Conservation (phyloP, 768 basidiomycete species). For the Macrolepiota albuminosa region DNA sequence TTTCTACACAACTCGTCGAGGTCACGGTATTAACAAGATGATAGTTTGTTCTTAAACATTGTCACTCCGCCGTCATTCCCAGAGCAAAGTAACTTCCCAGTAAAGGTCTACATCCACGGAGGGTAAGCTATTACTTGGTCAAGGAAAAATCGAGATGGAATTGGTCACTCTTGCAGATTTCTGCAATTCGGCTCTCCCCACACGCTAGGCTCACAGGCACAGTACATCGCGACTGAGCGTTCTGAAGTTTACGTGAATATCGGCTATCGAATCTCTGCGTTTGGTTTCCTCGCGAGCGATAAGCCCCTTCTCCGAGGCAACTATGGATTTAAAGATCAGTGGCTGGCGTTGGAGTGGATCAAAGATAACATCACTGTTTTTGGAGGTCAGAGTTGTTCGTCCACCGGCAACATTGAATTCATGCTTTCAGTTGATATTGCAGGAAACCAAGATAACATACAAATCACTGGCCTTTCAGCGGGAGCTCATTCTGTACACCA, state of each 20-base stretch:
- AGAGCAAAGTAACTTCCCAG: constrained; percentile 44
- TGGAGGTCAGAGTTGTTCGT: constrained; percentile 42
- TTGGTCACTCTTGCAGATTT: constrained; percentile 38
- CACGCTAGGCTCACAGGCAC: constrained; percentile 52
- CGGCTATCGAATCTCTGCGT: constrained; percentile 71
- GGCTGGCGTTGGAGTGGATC: constrained; percentile 73
- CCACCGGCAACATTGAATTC: neutral
- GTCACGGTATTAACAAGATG: neutral
- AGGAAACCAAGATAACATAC: constrained; percentile 61
- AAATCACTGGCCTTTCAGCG: constrained; percentile 68
- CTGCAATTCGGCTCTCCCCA: constrained; percentile 79
- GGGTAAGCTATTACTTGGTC: constrained; percentile 36
- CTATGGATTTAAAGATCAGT: constrained; percentile 83
- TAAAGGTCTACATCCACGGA: constrained; percentile 75
- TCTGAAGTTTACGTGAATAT: constrained; percentile 74
- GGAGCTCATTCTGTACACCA: constrained; percentile 77
- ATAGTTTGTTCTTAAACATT: constrained; percentile 63
- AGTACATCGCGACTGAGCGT: constrained; percentile 59
- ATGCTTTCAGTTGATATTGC: neutral
- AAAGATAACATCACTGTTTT: constrained; percentile 61
- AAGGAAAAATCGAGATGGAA: neutral
- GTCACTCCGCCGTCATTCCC: constrained; percentile 52
- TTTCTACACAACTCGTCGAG: neutral
- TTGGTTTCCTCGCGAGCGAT: constrained; percentile 71
- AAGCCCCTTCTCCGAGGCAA: constrained; percentile 61